These are phyloP conservation scores for Colletotrichum coccodes DNA, from an alignment of 2,329 filamentous ascomycete genomes.

Conservation along the genomic window DNA sequence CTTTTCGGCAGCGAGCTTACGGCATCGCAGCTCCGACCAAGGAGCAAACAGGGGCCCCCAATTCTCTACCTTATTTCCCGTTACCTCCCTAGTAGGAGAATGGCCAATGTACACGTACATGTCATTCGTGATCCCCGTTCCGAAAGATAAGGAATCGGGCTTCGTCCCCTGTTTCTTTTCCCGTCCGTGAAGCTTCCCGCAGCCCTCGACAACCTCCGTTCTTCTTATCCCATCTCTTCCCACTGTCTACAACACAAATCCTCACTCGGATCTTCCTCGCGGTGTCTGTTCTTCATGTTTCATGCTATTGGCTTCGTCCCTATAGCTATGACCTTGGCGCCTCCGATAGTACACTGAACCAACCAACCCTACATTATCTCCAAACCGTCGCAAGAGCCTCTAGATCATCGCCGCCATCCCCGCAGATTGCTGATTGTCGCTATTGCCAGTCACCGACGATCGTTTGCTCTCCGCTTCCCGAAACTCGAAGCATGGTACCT, in stretches of 20 bases:
- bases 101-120: not conserved
- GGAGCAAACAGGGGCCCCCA: not conserved
- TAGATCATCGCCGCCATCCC: slow-evolving; percentile 6
- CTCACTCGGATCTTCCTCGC: not conserved
- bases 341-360: slow-evolving; percentile 24
- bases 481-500: slow-evolving; percentile 17
- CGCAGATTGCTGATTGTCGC: not conserved
- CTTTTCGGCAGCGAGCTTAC: not conserved
- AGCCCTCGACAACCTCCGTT: not conserved
- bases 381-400: not conserved
- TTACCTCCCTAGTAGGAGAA: not conserved
- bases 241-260: not conserved
- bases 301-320: not conserved
- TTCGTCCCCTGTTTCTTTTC: slow-evolving; percentile 8
- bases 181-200: slow-evolving; percentile 2
- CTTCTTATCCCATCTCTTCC: not conserved
- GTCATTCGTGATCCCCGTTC: slow-evolving; percentile 10
- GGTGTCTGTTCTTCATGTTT: not conserved
- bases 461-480: not conserved
- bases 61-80: not conserved
- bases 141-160: slow-evolving; percentile 24
- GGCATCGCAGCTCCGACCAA: not conserved
- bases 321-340: slow-evolving; percentile 22
- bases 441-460: not conserved
- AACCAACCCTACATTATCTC: not conserved